Evolutionary conservation across 176 grass and related monocot genomes (phyloP).

Genomic region (Aegilops sharonensis): DNA sequence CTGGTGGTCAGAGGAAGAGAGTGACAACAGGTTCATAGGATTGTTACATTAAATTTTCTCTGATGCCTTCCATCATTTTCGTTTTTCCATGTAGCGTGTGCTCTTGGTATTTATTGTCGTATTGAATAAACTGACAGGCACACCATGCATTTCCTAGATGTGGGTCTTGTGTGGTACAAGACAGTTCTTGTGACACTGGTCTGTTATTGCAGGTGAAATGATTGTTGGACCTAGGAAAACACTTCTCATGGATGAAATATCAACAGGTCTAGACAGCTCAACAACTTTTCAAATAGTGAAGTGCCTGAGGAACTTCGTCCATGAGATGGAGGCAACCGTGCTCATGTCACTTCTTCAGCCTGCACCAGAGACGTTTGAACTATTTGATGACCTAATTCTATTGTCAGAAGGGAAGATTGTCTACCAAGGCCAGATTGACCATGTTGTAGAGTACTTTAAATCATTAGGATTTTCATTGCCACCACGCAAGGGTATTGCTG

Average conservation of each 20-base stretch:
- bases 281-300: constrained; percentile 86
- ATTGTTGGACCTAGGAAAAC: constrained; percentile 71
- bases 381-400: constrained; percentile 83
- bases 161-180: neutral
- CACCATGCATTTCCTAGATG: neutral
- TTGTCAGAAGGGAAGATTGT: constrained; percentile 70
- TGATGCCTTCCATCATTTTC: neutral
- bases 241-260: constrained; percentile 91
- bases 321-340: constrained; percentile 78
- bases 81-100: neutral
- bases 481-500: constrained; percentile 63
- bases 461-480: constrained; percentile 64
- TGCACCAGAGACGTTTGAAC: constrained; percentile 77
- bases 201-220: constrained; percentile 65
- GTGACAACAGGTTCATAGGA: constrained; percentile 62
- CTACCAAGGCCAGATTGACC: constrained; percentile 54
- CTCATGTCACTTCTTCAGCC: constrained; percentile 84
- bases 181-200: neutral
- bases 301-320: constrained; percentile 73
- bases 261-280: constrained; percentile 75
- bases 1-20: constrained; percentile 77
- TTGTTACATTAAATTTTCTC: constrained; percentile 1
- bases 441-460: constrained; percentile 54
- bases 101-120: neutral
- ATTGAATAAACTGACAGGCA: neutral